Evolutionary conservation across 2,329 filamentous ascomycete species (phyloP).

Genomic region (Aureobasidium namibiae): DNA sequence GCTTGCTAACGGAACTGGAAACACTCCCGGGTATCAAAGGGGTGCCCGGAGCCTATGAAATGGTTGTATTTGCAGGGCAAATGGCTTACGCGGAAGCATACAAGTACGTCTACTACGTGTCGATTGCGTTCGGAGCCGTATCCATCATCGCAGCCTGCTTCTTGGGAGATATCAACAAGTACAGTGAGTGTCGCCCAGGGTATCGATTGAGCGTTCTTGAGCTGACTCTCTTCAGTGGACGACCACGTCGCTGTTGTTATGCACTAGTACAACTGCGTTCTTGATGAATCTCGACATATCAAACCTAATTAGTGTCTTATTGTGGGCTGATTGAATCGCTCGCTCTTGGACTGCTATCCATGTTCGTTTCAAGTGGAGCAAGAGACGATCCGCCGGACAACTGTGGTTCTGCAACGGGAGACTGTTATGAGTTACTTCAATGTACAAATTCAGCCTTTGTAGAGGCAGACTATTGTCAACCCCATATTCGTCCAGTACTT

Average conservation of each 20-base stretch:
- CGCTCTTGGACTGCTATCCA: no score
- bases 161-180: constrained; percentile 37
- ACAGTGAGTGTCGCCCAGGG: constrained; percentile 8
- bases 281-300: no score
- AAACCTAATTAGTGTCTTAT: no score
- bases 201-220: not conserved
- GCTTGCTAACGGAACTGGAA: constrained; percentile 42
- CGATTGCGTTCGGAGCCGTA: constrained; percentile 52
- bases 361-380: no score
- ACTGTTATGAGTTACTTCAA: no score
- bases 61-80: constrained; percentile 48
- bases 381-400: no score
- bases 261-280: constrained; percentile 10
- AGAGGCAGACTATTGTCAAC: no score
- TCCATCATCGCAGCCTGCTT: constrained; percentile 51
- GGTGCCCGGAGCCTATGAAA: constrained; percentile 42
- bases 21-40: constrained; percentile 45
- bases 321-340: no score
- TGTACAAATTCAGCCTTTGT: no score
- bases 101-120: constrained; percentile 53
- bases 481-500: no score
- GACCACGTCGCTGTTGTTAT: constrained; percentile 19
- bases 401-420: no score
- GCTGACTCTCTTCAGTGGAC: constrained; percentile 16
- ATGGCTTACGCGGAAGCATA: constrained; percentile 51